Evolutionary conservation across 2,329 filamentous ascomycete genomes (phyloP).

Genomic region (Hortaea werneckii): DNA sequence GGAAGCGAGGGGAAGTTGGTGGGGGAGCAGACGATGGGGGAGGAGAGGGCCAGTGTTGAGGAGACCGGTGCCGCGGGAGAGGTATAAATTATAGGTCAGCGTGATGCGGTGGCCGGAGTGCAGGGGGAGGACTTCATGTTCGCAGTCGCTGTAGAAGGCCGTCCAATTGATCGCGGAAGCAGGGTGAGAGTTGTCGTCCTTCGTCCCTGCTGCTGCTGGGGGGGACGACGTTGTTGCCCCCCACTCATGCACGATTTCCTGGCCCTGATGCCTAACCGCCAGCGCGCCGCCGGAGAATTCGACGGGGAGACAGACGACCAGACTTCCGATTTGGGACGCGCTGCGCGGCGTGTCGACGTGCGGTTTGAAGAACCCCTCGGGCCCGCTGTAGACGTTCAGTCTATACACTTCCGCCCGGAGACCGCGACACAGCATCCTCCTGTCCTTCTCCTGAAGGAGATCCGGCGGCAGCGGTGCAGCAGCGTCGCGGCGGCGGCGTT

Average conservation of each 20-base stretch:
- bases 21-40: slow-evolving; percentile 28
- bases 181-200: not conserved
- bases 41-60: slow-evolving; percentile 12
- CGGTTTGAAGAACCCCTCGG: slow-evolving; percentile 14
- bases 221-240: too few species aligned
- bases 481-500: not conserved
- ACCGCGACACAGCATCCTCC: not conserved
- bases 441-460: too few species aligned
- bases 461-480: not conserved
- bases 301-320: slow-evolving; percentile 15
- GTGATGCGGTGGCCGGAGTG: slow-evolving; percentile 45
- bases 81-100: slow-evolving; percentile 50
- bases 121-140: slow-evolving; percentile 44
- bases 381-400: slow-evolving; percentile 37
- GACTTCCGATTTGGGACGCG: slow-evolving; percentile 15
- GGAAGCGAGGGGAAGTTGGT: slow-evolving; percentile 28
- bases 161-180: slow-evolving; percentile 33
- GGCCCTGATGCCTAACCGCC: slow-evolving; percentile 31
- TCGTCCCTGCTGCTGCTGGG: too few species aligned
- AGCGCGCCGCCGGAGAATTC: slow-evolving; percentile 32
- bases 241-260: slow-evolving; percentile 35
- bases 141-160: slow-evolving; percentile 45
- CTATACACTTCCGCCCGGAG: slow-evolving; percentile 48
- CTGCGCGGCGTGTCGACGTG: slow-evolving; percentile 21
- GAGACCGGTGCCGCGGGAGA: slow-evolving; percentile 26